phyloP scores from a whole-genome alignment of 495 filamentous ascomycete species.

The Penicillium pancosmium region DNA sequence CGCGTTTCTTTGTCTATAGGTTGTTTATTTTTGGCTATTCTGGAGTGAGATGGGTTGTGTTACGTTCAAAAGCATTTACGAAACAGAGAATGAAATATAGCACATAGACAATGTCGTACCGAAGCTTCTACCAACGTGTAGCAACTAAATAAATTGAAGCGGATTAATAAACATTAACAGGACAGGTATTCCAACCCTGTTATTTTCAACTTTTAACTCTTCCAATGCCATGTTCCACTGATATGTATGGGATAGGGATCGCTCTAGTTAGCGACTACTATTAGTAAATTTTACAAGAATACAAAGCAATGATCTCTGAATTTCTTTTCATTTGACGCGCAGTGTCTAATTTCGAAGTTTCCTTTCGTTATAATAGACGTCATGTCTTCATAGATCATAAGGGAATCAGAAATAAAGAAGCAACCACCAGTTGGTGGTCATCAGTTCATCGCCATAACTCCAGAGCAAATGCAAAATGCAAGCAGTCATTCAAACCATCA shows the following conservation, averaged over 20 bases:
- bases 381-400: conserved; percentile 10
- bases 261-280: no score
- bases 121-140: neutral
- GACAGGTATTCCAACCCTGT: no score
- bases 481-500: neutral
- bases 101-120: conserved; percentile 1
- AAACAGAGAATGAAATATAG: conserved; percentile 13
- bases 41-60: conserved; percentile 16
- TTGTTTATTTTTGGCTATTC: conserved; percentile 9
- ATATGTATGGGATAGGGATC: no score
- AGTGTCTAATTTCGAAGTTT: neutral
- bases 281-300: no score
- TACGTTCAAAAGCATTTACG: conserved; percentile 20
- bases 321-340: neutral
- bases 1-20: conserved; percentile 19
- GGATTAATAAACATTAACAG: no score
- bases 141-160: no score
- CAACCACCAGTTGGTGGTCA: neutral
- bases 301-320: neutral
- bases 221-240: no score
- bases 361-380: conserved; percentile 7
- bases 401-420: conserved; percentile 3
- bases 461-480: neutral
- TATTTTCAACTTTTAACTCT: no score
- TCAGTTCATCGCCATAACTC: neutral